These are phyloP conservation scores for Roridomyces roridus DNA, from an alignment of 768 basidiomycete species.

Conservation along the genomic window DNA sequence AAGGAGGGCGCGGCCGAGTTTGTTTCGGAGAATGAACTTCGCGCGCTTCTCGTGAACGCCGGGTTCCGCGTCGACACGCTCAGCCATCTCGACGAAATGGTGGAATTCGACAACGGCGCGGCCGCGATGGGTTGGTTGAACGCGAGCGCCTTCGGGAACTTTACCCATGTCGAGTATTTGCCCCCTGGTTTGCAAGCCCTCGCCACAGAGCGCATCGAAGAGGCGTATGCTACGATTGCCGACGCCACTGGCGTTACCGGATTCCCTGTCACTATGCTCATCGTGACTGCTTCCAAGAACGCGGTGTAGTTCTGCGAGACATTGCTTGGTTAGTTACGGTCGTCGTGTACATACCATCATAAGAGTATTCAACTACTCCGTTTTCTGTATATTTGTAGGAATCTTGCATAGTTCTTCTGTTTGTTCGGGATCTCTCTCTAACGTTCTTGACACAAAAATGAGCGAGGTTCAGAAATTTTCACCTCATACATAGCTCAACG, in stretches of 20 bases:
- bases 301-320: too few species aligned
- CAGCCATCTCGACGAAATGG: background rate
- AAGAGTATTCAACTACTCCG: too few species aligned
- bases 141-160: background rate
- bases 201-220: too few species aligned
- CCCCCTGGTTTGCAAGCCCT: background rate
- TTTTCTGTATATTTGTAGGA: too few species aligned
- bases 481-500: too few species aligned
- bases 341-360: too few species aligned
- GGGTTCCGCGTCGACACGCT: background rate
- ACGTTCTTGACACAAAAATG: too few species aligned
- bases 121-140: background rate
- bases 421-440: too few species aligned
- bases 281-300: background rate
- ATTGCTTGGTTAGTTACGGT: too few species aligned
- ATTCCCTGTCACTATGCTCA: background rate
- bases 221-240: too few species aligned
- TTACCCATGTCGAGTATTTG: background rate
- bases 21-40: background rate
- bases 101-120: background rate
- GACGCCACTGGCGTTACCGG: background rate
- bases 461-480: too few species aligned
- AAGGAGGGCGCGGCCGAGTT: background rate
- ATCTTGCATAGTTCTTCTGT: too few species aligned
- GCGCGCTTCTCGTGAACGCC: background rate